Conservation (phyloP, 2,329 filamentous ascomycete species). For the Pseudopyricularia cyperi region DNA sequence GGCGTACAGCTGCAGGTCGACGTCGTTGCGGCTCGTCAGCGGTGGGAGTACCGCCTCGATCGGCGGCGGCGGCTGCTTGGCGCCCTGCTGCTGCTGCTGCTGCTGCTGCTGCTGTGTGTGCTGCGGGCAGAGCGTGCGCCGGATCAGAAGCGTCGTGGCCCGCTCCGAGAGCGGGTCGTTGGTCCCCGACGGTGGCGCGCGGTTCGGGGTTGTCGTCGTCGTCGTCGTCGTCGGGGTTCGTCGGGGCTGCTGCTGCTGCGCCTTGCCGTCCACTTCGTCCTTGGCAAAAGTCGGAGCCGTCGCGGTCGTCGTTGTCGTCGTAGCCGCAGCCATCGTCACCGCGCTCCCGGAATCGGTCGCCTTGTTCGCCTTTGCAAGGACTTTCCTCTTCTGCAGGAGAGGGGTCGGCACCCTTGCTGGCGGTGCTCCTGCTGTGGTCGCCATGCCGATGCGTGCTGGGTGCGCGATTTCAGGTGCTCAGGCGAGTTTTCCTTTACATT, state of each 20-base stretch:
- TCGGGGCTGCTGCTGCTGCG: slow-evolving; percentile 4
- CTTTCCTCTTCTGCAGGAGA: not conserved
- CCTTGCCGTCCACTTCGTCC: not conserved
- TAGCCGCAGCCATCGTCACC: not conserved
- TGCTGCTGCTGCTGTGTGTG: slow-evolving; percentile 17
- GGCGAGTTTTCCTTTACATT: not conserved
- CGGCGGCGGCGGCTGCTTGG: slow-evolving; percentile 35
- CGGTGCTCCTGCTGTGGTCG: not conserved
- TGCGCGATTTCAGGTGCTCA: not conserved
- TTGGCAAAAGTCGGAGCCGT: not conserved
- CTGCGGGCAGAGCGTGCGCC: slow-evolving; percentile 71
- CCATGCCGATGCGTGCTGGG: not conserved
- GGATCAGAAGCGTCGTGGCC: slow-evolving; percentile 69
- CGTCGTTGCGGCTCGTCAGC: slow-evolving; percentile 84
- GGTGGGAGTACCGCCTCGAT: slow-evolving; percentile 79
- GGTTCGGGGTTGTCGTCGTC: slow-evolving; percentile 15
- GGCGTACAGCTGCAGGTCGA: slow-evolving; percentile 87
- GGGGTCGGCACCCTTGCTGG: slow-evolving; percentile 4
- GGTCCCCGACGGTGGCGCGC: slow-evolving; percentile 12
- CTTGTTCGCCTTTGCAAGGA: not conserved
- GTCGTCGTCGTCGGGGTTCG: slow-evolving; percentile 12
- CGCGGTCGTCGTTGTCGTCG: not conserved
- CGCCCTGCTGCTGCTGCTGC: not conserved
- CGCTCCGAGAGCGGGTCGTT: slow-evolving; percentile 56
- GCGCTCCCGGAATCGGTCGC: not conserved